Percentiles rank a stretch among this genome's conserved stretches.
Conservation (phyloP, 257 asterid species). For the Gynochthodes officinalis region DNA sequence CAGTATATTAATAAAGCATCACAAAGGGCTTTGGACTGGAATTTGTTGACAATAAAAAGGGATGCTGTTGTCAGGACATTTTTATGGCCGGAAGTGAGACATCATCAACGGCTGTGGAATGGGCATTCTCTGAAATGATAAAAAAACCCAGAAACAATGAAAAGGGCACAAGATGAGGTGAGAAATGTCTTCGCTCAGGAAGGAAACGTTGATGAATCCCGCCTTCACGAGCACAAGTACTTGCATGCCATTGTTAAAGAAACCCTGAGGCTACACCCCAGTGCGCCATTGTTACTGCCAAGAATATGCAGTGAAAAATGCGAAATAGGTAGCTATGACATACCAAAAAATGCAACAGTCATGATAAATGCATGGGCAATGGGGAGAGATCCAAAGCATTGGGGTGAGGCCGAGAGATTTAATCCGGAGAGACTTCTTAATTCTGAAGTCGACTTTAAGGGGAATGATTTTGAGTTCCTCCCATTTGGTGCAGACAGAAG, state of each 20-base stretch:
- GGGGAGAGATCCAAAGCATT: slow-evolving; percentile 26
- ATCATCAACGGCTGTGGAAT: slow-evolving; percentile 20
- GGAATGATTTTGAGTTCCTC: slow-evolving; percentile 23
- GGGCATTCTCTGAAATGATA: slow-evolving; percentile 33
- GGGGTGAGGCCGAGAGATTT: slow-evolving; percentile 29
- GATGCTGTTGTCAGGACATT: slow-evolving; percentile 8
- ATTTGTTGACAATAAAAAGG: too few relatives aligned
- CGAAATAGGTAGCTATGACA: slow-evolving; percentile 14
- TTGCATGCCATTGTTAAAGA: slow-evolving; percentile 12
- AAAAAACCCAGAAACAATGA: slow-evolving; percentile 14
- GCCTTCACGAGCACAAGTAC: slow-evolving; percentile 12
- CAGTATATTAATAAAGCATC: too few relatives aligned
- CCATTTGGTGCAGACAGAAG: slow-evolving; percentile 39
- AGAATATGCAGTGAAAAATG: slow-evolving; percentile 3
- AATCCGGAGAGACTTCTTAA: slow-evolving; percentile 20
- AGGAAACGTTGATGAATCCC: slow-evolving; percentile 19
- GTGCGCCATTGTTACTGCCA: background rate
- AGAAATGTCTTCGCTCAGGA: background rate
- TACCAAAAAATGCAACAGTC: slow-evolving; percentile 22
- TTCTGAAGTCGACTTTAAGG: slow-evolving; percentile 17
- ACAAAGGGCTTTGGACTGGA: too few relatives aligned
- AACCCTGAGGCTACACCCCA: slow-evolving; percentile 7
- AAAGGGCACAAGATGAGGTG: too few relatives aligned
- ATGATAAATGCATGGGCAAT: slow-evolving; percentile 36
- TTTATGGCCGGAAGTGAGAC: slow-evolving; percentile 5